Base-by-base conservation (phyloP, 2,329 filamentous ascomycete species). In the Phialophora expanda region DNA sequence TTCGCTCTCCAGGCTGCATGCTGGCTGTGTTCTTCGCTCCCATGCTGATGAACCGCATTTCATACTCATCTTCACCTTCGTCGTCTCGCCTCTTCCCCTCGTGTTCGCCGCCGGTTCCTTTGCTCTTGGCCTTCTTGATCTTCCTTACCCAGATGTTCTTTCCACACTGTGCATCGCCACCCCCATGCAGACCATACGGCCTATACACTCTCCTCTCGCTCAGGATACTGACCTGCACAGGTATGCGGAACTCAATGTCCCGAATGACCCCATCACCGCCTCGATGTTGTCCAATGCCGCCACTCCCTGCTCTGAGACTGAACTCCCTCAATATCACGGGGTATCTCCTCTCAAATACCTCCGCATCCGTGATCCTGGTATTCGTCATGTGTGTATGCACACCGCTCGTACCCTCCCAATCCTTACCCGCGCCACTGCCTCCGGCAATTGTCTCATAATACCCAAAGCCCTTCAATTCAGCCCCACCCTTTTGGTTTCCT, bases 371-470 rank as follows among this genome's bases (percentile, higher is more conserved):
- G 75, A 94, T 95, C 4, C 91, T 85, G 0, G 91, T 95, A 76
- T 95, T 96, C 11, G 91, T 95, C 90, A 94, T 94, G 78, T 94
- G 91, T 3, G 88, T 90, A 75, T 95, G 90, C 38, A 94, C 90
- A 24, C 90, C 91, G 64, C 83, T 87, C 26, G 90, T 89, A 26
- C 91, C 91, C 66, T 89, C 84, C 91, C 91, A 95, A 24, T 84
- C 84, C 0, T 89, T 86, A 0, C 91, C 91, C 0, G 91, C 92
- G 51, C 91, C 92, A 53, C 86, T 88, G 2, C 91, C 92, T 48
- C 92, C 91, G 0, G 91, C 90, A 67, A 95, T 94, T 2, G 92
- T 95, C 77, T 95, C 92, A 76, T 94, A 94, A 81, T 94, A 95
- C 9, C 91, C 91, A 74, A 95, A 95, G 0, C 91, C 91, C 41